A percentile compares a stretch with the other conserved stretches of the same genome.
Conservation (phyloP, 805 yeast genomes). For the Nakazawaea wyomingensis region DNA sequence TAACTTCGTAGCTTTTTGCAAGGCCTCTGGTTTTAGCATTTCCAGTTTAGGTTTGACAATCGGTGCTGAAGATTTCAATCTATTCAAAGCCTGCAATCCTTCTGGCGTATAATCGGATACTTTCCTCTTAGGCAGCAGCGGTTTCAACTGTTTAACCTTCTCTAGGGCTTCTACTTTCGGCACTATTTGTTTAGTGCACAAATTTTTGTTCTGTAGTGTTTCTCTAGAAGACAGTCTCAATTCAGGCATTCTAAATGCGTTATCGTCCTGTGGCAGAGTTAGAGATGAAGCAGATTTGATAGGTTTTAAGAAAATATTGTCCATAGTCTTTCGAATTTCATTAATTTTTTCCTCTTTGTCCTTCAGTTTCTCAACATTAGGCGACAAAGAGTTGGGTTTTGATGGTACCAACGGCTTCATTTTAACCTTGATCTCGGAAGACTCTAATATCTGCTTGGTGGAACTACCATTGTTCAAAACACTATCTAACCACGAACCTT, state of each 20-base stretch:
- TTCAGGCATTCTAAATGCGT: neutral
- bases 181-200: too few species aligned
- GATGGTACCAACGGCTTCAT: constrained; percentile 11
- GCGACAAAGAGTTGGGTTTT: constrained; percentile 9
- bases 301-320: neutral
- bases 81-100: constrained; percentile 13
- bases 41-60: constrained; percentile 15
- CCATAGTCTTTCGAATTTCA: neutral
- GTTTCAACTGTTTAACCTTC: constrained; percentile 15
- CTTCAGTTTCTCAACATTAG: neutral
- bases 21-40: constrained; percentile 27
- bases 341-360: neutral
- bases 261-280: too few species aligned
- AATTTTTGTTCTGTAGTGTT: neutral
- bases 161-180: constrained; percentile 14
- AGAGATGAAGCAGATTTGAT: too few species aligned
- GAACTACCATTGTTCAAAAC: constrained; percentile 4
- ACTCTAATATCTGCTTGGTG: neutral
- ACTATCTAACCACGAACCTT: constrained; percentile 9
- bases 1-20: constrained; percentile 15
- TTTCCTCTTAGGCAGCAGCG: constrained; percentile 5
- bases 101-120: constrained; percentile 13
- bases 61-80: constrained; percentile 18
- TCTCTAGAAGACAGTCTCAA: neutral
- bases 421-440: constrained; percentile 4